Percentiles rank a stretch among this genome's conserved stretches.
Evolutionary conservation across 2,329 filamentous ascomycete species (phyloP).

Genomic region (Colletotrichum sidae): DNA sequence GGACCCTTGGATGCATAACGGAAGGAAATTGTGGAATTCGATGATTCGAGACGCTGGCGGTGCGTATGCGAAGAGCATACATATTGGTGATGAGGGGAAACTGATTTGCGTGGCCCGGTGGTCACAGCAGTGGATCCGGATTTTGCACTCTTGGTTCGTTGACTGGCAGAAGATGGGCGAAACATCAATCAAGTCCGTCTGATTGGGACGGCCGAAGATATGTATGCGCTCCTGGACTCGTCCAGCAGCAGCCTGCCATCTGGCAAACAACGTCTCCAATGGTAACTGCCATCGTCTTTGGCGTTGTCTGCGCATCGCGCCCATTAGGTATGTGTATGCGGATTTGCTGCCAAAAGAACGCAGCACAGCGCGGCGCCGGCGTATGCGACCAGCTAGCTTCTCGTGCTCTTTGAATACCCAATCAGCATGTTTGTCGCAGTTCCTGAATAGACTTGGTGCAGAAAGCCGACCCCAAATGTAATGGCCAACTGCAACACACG

Average conservation of each 20-base stretch:
- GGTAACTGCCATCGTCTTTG: constrained; percentile 44
- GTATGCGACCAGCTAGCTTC: constrained; percentile 25
- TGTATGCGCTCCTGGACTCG: constrained; percentile 40
- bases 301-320: constrained; percentile 33
- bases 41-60: constrained; percentile 25
- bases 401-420: constrained; percentile 19
- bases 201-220: constrained; percentile 28
- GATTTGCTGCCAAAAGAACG: constrained; percentile 19
- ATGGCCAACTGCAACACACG: constrained; percentile 5
- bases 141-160: constrained; percentile 12
- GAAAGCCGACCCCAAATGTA: not conserved
- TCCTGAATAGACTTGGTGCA: constrained; percentile 32
- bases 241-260: constrained; percentile 61
- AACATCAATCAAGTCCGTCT: constrained; percentile 19
- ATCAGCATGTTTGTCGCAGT: constrained; percentile 7
- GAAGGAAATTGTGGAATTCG: constrained; percentile 33
- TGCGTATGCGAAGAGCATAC: constrained; percentile 17
- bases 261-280: constrained; percentile 54
- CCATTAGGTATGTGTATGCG: constrained; percentile 33
- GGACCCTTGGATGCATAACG: constrained; percentile 27
- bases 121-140: constrained; percentile 33
- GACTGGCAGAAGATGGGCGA: constrained; percentile 19
- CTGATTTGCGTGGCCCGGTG: constrained; percentile 32
- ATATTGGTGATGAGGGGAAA: constrained; percentile 25
- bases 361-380: constrained; percentile 15